Evolutionary conservation across 371 early-diverging fungal genomes (phyloP), one percentile per base, ranked within the genome.

Genomic region (Coelomomyces lativittatus): DNA sequence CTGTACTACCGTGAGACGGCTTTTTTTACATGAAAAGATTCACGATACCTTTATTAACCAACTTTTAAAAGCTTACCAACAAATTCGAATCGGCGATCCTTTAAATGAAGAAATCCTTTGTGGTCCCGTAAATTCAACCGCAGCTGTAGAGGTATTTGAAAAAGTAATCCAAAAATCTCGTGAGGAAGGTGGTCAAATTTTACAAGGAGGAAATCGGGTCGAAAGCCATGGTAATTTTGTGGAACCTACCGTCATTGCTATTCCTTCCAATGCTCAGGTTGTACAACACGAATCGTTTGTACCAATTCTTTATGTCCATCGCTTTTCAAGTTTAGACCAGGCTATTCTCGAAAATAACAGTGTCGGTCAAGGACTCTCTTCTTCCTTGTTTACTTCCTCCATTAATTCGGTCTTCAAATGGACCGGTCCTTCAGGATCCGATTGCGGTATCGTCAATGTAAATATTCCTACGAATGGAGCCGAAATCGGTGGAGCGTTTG

Each of bases 381-480:
- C 81, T 54, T 81, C 83, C 17, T 57, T 93, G 50, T 93, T 93
- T 61, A 92, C 95, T 14, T 63, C 65, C 34, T 69, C 79, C 60
- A 75, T 87, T 24, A 61, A 72, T 37, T 81, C 79, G 50, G 81
- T 91, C 40, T 91, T 91, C 77, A 81, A 81, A 58, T 93, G 93
- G 93, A 88, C 82, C 44, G 91, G 83, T 55, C 62, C 49, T 38
- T 40, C 25, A 3, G 93, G 95, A 21, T 88, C 90, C 14, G 95
- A 95, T 64, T 91, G 91, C 53, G 95, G 95, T 49, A 91, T 95
- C 34, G 88, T 91, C 59, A 95, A 95, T 58, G 85, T 88, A 40
- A 95, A 95, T 70, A 82, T 91, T 51, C 93, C 95, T 33, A 92
- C 95, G 37, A 90, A 88, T 59, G 95, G 95, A 31, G 93, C 95